phyloP scores from a whole-genome alignment of 345 rosid genomes.

The Eucalyptus microcorys region DNA sequence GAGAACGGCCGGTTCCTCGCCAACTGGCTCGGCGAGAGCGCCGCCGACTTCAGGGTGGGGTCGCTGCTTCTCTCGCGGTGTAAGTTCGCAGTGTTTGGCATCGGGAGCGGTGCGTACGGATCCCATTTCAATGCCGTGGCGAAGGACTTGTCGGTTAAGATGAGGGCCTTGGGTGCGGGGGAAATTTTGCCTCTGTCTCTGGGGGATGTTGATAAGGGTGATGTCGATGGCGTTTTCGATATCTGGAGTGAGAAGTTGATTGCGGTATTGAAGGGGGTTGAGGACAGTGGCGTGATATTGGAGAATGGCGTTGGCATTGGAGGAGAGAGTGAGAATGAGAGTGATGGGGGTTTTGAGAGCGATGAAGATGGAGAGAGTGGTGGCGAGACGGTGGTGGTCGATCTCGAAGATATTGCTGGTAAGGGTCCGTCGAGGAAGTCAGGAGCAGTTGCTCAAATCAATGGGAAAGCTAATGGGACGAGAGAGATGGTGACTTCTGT shows the following conservation, averaged over 20 bases:
- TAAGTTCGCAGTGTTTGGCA: constrained; percentile 76
- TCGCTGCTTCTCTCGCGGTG: constrained; percentile 58
- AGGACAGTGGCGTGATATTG: constrained; percentile 5
- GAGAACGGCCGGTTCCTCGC: constrained; percentile 46
- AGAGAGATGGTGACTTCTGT: constrained; percentile 95
- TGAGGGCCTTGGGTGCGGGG: constrained; percentile 62
- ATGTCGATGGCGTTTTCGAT: constrained; percentile 42
- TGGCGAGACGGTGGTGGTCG: constrained; percentile 37
- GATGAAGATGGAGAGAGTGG: constrained; percentile 8
- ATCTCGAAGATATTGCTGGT: constrained; percentile 95
- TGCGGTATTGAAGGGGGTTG: constrained; percentile 35
- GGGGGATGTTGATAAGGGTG: constrained; percentile 76
- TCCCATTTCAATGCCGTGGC: constrained; percentile 62
- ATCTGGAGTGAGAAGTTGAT: constrained; percentile 56
- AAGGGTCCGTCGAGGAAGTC: constrained; percentile 64
- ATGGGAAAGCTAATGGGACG: constrained; percentile 47
- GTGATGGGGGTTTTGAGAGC: constrained; percentile 1
- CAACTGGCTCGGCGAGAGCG: constrained; percentile 73
- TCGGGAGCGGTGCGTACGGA: constrained; percentile 71
- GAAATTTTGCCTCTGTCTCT: constrained; percentile 55
- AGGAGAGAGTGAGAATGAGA: constrained; percentile 27
- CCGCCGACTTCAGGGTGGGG: constrained; percentile 85
- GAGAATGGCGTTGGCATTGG: background rate
- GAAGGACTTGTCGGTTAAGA: constrained; percentile 46
- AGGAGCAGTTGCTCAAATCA: constrained; percentile 19